phyloP scores from a whole-genome alignment of 2,329 filamentous ascomycete genomes.

The Trichoderma harzianum region DNA sequence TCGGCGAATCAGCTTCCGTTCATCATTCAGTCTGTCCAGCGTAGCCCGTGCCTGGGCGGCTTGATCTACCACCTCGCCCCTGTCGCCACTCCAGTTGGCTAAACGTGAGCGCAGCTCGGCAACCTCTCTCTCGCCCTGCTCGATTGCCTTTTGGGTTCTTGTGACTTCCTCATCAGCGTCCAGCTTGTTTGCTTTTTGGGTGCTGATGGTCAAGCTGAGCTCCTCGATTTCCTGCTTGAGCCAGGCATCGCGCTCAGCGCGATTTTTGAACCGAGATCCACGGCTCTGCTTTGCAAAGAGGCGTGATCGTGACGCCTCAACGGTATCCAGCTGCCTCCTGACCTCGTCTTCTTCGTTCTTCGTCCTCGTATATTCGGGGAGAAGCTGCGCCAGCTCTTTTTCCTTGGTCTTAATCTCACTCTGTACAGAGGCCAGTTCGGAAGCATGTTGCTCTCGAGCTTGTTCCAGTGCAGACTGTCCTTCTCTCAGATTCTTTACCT shows the following conservation, averaged over 20 bases:
- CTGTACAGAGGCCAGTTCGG: conserved; percentile 69
- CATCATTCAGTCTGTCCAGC: conserved; percentile 75
- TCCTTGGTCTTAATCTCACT: conserved; percentile 73
- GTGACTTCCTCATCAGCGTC: conserved; percentile 81
- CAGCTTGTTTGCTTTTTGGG: conserved; percentile 78
- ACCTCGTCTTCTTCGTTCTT: conserved; percentile 70
- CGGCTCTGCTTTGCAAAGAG: conserved; percentile 91
- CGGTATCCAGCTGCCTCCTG: conserved; percentile 69
- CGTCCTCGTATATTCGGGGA: conserved; percentile 71
- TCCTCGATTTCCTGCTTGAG: conserved; percentile 78
- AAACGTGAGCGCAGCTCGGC: conserved; percentile 66
- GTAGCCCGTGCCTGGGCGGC: conserved; percentile 74
- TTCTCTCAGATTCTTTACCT: conserved; percentile 77
- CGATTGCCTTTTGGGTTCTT: conserved; percentile 67
- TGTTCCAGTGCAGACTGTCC: conserved; percentile 76
- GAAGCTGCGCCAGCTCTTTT: conserved; percentile 67
- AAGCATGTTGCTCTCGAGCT: conserved; percentile 65
- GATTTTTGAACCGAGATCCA: conserved; percentile 81
- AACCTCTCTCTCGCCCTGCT: conserved; percentile 69
- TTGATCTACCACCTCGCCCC: conserved; percentile 68
- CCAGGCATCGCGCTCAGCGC: conserved; percentile 82
- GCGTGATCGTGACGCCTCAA: conserved; percentile 70
- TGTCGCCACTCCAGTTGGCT: conserved; percentile 73
- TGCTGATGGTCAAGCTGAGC: conserved; percentile 69
- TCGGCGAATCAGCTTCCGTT: conserved; percentile 81